These are phyloP conservation scores for Mucuna pruriens DNA, from an alignment of 306 rosid genomes.

Conservation along the genomic window DNA sequence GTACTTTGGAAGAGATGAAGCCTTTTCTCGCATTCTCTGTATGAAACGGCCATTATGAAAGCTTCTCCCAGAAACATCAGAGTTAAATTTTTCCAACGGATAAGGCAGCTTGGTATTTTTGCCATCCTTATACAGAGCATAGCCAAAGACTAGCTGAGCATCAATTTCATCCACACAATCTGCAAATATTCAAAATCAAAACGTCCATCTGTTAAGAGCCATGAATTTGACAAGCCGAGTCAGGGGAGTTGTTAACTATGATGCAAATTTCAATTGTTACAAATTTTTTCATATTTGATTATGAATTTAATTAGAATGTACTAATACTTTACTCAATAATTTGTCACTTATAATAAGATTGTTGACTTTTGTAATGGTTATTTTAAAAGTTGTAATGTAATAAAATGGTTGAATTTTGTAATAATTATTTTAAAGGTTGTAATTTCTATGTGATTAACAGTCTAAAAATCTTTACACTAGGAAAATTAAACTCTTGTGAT, in stretches of 20 bases:
- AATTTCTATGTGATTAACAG: too few relatives aligned
- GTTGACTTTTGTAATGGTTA: background rate
- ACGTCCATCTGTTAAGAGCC: background rate
- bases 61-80: conserved; percentile 61
- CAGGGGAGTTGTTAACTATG: background rate
- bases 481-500: background rate
- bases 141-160: conserved; percentile 78
- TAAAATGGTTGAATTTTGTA: background rate
- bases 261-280: background rate
- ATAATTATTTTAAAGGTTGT: background rate
- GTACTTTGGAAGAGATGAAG: conserved; percentile 55
- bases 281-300: background rate
- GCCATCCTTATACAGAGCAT: conserved; percentile 72
- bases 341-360: background rate
- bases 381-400: background rate
- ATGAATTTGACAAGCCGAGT: conserved; percentile 9
- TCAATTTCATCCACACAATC: conserved; percentile 81
- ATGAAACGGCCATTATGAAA: conserved; percentile 69
- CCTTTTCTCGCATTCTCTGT: conserved; percentile 61
- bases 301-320: background rate
- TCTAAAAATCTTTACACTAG: background rate
- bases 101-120: conserved; percentile 52
- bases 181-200: conserved; percentile 46
- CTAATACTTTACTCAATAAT: too few relatives aligned
- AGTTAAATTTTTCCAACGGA: conserved; percentile 48